A percentile compares a stretch with the other conserved stretches of the same genome.
phyloP scores from a whole-genome alignment of 371 early-diverging fungal species.

The Mortierella sp. region DNA sequence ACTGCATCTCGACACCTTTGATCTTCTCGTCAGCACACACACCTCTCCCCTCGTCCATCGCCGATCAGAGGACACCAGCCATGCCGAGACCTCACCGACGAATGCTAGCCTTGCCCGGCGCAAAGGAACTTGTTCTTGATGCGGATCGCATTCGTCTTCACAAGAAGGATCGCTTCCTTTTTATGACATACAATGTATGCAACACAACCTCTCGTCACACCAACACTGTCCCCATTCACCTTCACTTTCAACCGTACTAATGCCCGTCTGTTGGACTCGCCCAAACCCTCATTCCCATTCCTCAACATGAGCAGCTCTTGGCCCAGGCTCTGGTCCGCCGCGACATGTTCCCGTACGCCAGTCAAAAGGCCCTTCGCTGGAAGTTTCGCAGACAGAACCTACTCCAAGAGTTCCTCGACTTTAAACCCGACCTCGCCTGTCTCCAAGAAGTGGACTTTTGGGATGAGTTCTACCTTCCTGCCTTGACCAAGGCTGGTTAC shows the following conservation, averaged over 20 bases:
- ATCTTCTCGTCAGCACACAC: background rate
- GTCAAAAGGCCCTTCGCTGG: constrained; percentile 52
- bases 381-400: constrained; percentile 47
- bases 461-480: constrained; percentile 47
- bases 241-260: no score
- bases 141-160: constrained; percentile 22
- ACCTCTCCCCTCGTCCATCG: constrained; percentile 1
- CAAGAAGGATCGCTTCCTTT: constrained; percentile 52
- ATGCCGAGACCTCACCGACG: constrained; percentile 42
- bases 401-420: constrained; percentile 60
- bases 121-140: constrained; percentile 21
- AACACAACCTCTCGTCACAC: background rate
- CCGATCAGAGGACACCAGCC: background rate
- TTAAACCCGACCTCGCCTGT: constrained; percentile 63
- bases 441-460: constrained; percentile 62
- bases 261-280: background rate
- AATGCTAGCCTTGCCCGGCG: constrained; percentile 36
- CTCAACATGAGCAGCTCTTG: constrained; percentile 51
- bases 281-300: background rate
- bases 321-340: constrained; percentile 65
- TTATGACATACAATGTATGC: constrained; percentile 54
- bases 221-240: background rate
- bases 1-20: background rate
- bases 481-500: constrained; percentile 49
- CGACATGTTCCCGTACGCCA: constrained; percentile 65